Percentiles rank a stretch among this genome's conserved stretches.
phyloP scores from a whole-genome alignment of 768 basidiomycete genomes.

The Lactarius akahatsu region DNA sequence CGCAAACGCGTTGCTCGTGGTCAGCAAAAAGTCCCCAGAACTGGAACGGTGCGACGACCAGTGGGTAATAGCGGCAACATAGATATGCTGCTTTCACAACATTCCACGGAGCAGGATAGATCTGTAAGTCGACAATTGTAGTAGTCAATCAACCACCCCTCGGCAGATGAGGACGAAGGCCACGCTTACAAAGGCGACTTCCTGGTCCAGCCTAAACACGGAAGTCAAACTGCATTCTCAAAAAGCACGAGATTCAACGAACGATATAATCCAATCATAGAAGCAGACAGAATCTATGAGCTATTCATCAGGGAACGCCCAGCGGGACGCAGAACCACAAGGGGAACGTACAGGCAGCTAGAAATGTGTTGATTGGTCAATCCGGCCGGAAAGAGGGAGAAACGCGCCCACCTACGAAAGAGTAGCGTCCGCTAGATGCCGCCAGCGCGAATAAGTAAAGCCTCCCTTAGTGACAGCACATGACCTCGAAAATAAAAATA shows the following conservation, averaged over 20 bases:
- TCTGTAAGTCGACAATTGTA: conserved; percentile 5
- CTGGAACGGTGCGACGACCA: conserved; percentile 20
- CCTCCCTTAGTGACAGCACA: background rate
- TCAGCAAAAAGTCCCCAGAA: conserved; percentile 18
- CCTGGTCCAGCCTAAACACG: conserved; percentile 20
- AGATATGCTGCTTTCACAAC: conserved; percentile 20
- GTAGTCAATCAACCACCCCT: background rate
- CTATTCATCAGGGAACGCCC: background rate
- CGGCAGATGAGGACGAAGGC: too few relatives aligned
- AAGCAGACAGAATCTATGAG: conserved; percentile 22
- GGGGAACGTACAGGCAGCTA: conserved; percentile 20
- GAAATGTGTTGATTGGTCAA: background rate
- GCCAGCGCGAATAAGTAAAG: background rate
- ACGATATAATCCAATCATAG: conserved; percentile 30
- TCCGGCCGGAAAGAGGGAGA: background rate
- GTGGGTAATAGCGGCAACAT: conserved; percentile 26
- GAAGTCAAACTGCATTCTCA: too few relatives aligned
- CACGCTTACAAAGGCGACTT: conserved; percentile 15
- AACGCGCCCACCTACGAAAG: background rate
- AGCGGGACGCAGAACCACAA: background rate
- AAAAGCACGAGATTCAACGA: conserved; percentile 2
- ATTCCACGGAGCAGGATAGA: conserved; percentile 23
- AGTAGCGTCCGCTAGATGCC: conserved; percentile 22
- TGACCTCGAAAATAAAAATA: too few relatives aligned
- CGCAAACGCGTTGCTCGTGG: conserved; percentile 5